Conservation (phyloP, 2,329 filamentous ascomycete species). For the Ceratocystis smalleyi region DNA sequence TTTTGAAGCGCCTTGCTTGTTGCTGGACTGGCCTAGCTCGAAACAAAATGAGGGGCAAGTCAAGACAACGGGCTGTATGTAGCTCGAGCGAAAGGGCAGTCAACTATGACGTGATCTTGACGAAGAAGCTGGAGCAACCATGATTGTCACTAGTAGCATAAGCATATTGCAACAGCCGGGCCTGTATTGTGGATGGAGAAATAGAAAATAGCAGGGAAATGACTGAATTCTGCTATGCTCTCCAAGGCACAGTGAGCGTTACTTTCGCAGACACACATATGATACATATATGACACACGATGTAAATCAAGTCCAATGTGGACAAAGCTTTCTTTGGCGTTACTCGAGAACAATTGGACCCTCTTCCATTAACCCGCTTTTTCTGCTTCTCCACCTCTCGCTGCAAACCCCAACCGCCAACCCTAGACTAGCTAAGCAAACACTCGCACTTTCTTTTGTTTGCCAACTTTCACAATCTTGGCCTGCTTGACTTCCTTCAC, state of each 20-base stretch:
- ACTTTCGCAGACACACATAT: neutral
- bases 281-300: neutral
- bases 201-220: too few relatives aligned
- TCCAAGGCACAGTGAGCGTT: too few relatives aligned
- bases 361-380: neutral
- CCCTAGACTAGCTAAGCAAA: neutral
- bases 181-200: neutral
- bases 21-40: neutral
- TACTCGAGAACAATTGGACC: neutral
- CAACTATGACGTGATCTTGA: neutral
- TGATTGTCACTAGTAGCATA: neutral
- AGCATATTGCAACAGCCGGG: neutral
- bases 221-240: too few relatives aligned
- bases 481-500: conserved; percentile 11
- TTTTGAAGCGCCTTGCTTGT: too few relatives aligned
- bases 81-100: neutral
- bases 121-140: neutral
- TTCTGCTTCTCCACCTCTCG: neutral
- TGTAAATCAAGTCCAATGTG: neutral
- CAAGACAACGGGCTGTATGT: neutral
- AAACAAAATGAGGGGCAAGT: neutral
- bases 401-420: neutral
- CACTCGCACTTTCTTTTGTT: conserved; percentile 2
- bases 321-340: neutral
- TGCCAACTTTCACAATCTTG: conserved; percentile 11